Evolutionary conservation across 2,329 filamentous ascomycete species (phyloP).

Genomic region (Grosmannia huntii): DNA sequence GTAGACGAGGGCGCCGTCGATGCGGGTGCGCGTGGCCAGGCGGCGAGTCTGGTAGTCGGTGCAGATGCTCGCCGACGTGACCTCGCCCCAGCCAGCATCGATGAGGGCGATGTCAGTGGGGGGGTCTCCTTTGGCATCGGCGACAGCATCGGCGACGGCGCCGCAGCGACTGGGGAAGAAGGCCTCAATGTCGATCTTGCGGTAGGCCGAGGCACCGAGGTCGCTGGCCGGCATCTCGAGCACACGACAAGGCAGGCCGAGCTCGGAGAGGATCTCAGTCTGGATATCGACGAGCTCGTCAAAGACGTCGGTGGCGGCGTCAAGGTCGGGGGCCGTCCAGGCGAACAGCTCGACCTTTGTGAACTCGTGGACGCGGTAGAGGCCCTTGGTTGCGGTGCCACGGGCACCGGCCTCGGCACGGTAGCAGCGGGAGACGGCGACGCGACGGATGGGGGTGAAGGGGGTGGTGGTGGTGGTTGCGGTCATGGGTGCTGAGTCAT

Average conservation of each 20-base stretch:
- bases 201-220: slow-evolving; percentile 72
- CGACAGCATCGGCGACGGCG: background rate
- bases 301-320: slow-evolving; percentile 48
- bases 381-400: slow-evolving; percentile 80
- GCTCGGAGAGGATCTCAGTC: slow-evolving; percentile 62
- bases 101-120: background rate
- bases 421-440: slow-evolving; percentile 85
- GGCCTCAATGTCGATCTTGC: slow-evolving; percentile 89
- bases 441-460: slow-evolving; percentile 58
- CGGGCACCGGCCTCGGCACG: slow-evolving; percentile 87
- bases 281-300: slow-evolving; percentile 81
- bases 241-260: slow-evolving; percentile 75
- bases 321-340: slow-evolving; percentile 56
- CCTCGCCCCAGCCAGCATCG: slow-evolving; percentile 77
- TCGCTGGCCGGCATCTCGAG: slow-evolving; percentile 87
- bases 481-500: slow-evolving; percentile 50
- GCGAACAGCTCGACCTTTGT: slow-evolving; percentile 97
- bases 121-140: background rate
- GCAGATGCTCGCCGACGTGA: slow-evolving; percentile 82
- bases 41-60: slow-evolving; percentile 88
- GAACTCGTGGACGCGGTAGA: slow-evolving; percentile 97
- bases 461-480: slow-evolving; percentile 37
- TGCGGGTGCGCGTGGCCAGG: slow-evolving; percentile 59
- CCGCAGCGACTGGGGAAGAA: slow-evolving; percentile 72
- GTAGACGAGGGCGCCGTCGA: slow-evolving; percentile 47